Evolutionary conservation across 2,329 filamentous ascomycete species (phyloP), one percentile per base, ranked within the genome.

Genomic region (Pestalotiopsis sp.): DNA sequence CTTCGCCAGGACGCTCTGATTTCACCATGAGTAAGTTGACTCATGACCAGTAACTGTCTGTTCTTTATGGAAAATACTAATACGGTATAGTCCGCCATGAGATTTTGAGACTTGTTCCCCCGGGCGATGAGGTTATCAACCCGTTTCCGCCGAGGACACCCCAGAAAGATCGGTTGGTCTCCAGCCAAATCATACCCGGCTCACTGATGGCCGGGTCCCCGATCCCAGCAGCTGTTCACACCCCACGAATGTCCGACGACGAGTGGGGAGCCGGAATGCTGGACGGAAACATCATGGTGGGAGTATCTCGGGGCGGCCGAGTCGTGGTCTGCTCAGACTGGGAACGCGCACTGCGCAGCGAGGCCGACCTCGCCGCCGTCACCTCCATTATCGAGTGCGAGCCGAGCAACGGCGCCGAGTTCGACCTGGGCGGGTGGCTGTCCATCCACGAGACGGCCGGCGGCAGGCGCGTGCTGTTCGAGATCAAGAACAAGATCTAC

Each of bases 191-290:
- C 2, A 41, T 58, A 6, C 74, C 78, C 4, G 70, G 70, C 2
- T 14, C 38, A 7, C 59, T 52, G n/a, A 49, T 38, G 23, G 38
- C 64, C 4, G 71, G 74, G 17, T 65, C 69, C 3, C 74, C 74
- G 4, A 64, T 57, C 2, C 74, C 77, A 60, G 69, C 76, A 2
- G 68, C 75, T n/a, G 20, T 64, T n/a, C n/a, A 64, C 39, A 49
- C 38, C n/a, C 61, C 61, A 14, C n/a, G 38, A n/a, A 70, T 78
- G 39, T 74, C 75, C 1, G 78, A 81, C 4, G 81, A 85, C 61
- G 82, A 84, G 71, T 85, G 83, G 82, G 83, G 83, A 20, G 82
- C 83, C 2, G 83, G 82, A 4, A 81, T 83, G 80, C 68, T 84
- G 5, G 69, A 77, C 49, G 81, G 79, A 1, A 72, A 81, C 23